A percentile compares a stretch with the other conserved stretches of the same genome.
Conservation (phyloP, 805 yeast genomes). For the Wickerhamomyces canadensis region DNA sequence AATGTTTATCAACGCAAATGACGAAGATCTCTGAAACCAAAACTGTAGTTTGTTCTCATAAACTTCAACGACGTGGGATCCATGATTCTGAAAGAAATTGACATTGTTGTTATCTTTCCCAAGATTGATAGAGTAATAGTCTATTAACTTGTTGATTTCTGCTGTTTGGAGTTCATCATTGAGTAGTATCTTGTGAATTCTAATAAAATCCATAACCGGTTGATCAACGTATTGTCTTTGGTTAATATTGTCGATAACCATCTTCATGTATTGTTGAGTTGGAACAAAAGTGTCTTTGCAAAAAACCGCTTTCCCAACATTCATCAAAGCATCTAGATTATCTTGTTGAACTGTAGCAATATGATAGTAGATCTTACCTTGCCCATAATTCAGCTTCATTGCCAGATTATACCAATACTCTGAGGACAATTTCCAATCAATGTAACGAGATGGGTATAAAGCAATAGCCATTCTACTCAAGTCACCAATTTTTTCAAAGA, state of each 20-base stretch:
- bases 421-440: conserved; percentile 82
- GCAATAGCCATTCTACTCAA: conserved; percentile 86
- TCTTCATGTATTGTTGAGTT: conserved; percentile 67
- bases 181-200: conserved; percentile 22
- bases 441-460: conserved; percentile 67
- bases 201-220: conserved; percentile 26
- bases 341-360: conserved; percentile 80
- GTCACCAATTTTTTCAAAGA: conserved; percentile 74
- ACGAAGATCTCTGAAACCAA: conserved; percentile 72
- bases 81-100: conserved; percentile 50
- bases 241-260: conserved; percentile 74
- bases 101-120: conserved; percentile 50
- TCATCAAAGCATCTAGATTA: conserved; percentile 67
- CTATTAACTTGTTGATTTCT: conserved; percentile 53
- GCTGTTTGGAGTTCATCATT: conserved; percentile 17
- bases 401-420: conserved; percentile 80
- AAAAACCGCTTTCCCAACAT: conserved; percentile 71
- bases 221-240: conserved; percentile 41
- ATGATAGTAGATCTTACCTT: conserved; percentile 82
- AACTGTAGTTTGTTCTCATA: conserved; percentile 40
- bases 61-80: conserved; percentile 20
- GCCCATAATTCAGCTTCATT: conserved; percentile 70
- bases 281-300: conserved; percentile 84
- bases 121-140: conserved; percentile 6
- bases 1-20: conserved; percentile 72